Evolutionary conservation across 495 filamentous ascomycete genomes (phyloP), one percentile per base, ranked within the genome.

Genomic region (Penicillium riverlandense): DNA sequence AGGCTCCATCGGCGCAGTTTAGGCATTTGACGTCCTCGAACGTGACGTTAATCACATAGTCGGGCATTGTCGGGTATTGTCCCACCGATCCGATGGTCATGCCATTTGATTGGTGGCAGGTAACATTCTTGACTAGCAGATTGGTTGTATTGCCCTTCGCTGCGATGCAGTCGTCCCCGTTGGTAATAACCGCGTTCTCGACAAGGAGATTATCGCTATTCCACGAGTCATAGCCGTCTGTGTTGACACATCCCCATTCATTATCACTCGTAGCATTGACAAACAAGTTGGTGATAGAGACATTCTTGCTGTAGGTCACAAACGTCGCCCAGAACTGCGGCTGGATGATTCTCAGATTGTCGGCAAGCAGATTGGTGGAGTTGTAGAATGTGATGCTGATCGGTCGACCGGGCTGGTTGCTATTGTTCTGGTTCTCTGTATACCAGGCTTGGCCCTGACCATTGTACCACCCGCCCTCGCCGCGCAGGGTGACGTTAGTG

Each of bases 381-480:
- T 55, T 59, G 35, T 47, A 56, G 38, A 70, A 60, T 4, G 66
- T 67, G 29, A 74, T 57, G 31, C 50, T 55, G 38, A 70, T 66
- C 1, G 71, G 70, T 14, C 71, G 61, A 16, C 71, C 57, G 7
- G 67, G 71, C 40, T 69, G 65, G 47, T 73, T 72, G 29, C 63
- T 53, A 11, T 52, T 33, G 29, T 57, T 57, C 7, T 32, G 40
- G 41, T 51, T 55, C 5, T 54, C 50, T n/a, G 49, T 49, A 39
- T 74, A 71, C 67, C 72, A 75, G 7, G 55, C 51, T 37, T 74
- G 68, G 8, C 72, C 72, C 37, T 72, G 66, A 31, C 72, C 72
- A 38, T 74, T 55, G 15, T 74, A 53, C 11, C 61, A 66, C 3
- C 72, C 72, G 5, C 65, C 69, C 40, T 63, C 37, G 11, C 56